Conservation (phyloP, 2,329 filamentous ascomycete species). For the Trichoderma breve region DNA sequence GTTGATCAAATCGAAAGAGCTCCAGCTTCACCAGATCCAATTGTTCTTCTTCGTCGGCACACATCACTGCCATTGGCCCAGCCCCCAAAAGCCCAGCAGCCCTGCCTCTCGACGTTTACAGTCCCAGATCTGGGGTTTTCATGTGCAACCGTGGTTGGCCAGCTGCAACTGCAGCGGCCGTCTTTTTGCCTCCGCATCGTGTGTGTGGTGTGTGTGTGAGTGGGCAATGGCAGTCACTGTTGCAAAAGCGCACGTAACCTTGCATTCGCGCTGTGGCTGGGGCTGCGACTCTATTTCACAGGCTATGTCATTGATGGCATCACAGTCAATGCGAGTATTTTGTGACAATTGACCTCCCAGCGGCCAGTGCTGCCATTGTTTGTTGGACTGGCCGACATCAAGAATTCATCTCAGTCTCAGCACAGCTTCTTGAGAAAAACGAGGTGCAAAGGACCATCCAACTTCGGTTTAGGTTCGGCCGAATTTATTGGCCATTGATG, state of each 20-base stretch:
- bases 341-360: background rate
- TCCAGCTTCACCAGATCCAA: background rate
- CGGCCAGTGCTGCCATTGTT: background rate
- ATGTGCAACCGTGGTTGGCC: slow-evolving; percentile 9
- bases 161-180: background rate
- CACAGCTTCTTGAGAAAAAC: background rate
- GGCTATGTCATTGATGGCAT: background rate
- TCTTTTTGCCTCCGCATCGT: background rate
- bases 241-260: slow-evolving; percentile 16
- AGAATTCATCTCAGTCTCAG: background rate
- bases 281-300: background rate
- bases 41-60: background rate
- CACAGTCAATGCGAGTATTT: background rate
- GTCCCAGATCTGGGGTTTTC: slow-evolving; percentile 10
- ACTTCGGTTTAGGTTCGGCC: slow-evolving; percentile 1
- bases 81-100: background rate
- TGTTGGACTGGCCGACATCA: background rate
- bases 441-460: background rate
- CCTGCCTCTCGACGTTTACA: background rate
- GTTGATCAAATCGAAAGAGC: background rate
- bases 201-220: background rate
- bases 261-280: slow-evolving; percentile 11
- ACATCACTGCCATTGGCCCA: slow-evolving; percentile 10
- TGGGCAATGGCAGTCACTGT: background rate
- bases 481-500: background rate